These are phyloP conservation scores for Pseudomonodictys pantanalensis DNA, from an alignment of 495 filamentous ascomycete genomes.

Conservation along the genomic window DNA sequence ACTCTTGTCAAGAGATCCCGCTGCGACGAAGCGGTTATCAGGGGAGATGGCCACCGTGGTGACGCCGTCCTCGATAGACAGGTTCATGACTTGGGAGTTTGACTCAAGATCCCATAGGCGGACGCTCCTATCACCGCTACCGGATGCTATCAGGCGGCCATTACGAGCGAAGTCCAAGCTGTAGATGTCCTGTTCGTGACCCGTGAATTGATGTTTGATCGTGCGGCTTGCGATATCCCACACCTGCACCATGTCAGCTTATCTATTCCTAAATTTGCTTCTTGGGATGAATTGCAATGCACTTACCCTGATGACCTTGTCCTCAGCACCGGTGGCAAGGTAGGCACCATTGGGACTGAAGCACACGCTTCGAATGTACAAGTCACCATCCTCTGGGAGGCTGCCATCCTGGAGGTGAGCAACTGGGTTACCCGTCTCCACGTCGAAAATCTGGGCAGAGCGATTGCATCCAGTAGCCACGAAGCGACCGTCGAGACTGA, in stretches of 20 bases:
- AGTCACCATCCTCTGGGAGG: constrained; percentile 41
- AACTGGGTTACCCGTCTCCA: constrained; percentile 38
- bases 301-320: constrained; percentile 46
- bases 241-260: constrained; percentile 33
- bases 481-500: constrained; percentile 43
- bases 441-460: constrained; percentile 46
- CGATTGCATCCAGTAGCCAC: constrained; percentile 47
- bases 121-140: constrained; percentile 44
- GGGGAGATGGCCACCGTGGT: constrained; percentile 48
- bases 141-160: constrained; percentile 45
- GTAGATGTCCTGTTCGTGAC: constrained; percentile 49
- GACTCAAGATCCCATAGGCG: constrained; percentile 44
- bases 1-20: constrained; percentile 46
- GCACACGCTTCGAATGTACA: constrained; percentile 48
- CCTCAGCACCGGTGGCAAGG: constrained; percentile 46
- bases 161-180: constrained; percentile 45
- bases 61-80: constrained; percentile 46
- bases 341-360: constrained; percentile 46
- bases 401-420: constrained; percentile 41
- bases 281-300: no score
- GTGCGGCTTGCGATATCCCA: constrained; percentile 42
- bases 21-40: constrained; percentile 44
- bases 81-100: constrained; percentile 36
- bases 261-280: neutral
- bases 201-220: constrained; percentile 42